Conservation (phyloP, 805 yeast genomes). For the Clavispora fructus region DNA sequence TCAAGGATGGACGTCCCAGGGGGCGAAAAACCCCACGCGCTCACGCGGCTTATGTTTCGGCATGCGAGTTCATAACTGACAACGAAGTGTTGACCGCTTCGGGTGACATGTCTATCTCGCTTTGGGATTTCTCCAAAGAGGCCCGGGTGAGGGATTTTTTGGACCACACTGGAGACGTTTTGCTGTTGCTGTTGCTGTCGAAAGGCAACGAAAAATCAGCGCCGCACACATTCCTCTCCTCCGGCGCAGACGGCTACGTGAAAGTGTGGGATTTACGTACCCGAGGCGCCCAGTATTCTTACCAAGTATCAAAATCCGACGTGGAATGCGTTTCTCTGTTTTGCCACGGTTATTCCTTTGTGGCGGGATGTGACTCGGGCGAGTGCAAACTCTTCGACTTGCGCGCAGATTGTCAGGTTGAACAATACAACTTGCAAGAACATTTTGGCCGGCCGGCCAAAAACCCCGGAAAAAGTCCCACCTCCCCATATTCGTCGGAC, state of each 20-base stretch:
- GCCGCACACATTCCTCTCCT: constrained; percentile 43
- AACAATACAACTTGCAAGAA: constrained; percentile 35
- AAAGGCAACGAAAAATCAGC: constrained; percentile 3
- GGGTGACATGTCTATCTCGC: constrained; percentile 74
- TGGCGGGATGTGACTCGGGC: constrained; percentile 79
- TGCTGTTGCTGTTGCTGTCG: constrained; percentile 33
- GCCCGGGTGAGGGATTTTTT: constrained; percentile 46
- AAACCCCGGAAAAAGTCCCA: constrained; percentile 1
- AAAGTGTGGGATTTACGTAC: constrained; percentile 57
- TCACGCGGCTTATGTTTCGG: constrained; percentile 78
- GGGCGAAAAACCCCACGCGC: constrained; percentile 38
- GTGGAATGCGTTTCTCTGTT: constrained; percentile 55
- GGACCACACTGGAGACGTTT: constrained; percentile 71
- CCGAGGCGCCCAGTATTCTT: constrained; percentile 42
- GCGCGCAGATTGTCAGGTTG: constrained; percentile 68
- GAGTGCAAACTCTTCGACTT: constrained; percentile 64
- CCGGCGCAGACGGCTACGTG: constrained; percentile 65
- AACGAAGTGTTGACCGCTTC: constrained; percentile 59
- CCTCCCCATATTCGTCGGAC: constrained; percentile 6
- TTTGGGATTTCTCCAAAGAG: constrained; percentile 76
- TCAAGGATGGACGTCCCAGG: constrained; percentile 3
- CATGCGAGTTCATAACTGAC: constrained; percentile 60
- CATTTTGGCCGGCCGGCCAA: constrained; percentile 10
- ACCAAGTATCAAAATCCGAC: constrained; percentile 58
- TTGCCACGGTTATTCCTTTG: constrained; percentile 67